Evolutionary conservation across 2,329 filamentous ascomycete genomes (phyloP), one percentile per base, ranked within the genome.

Genomic region (Stenocarpella maydis): DNA sequence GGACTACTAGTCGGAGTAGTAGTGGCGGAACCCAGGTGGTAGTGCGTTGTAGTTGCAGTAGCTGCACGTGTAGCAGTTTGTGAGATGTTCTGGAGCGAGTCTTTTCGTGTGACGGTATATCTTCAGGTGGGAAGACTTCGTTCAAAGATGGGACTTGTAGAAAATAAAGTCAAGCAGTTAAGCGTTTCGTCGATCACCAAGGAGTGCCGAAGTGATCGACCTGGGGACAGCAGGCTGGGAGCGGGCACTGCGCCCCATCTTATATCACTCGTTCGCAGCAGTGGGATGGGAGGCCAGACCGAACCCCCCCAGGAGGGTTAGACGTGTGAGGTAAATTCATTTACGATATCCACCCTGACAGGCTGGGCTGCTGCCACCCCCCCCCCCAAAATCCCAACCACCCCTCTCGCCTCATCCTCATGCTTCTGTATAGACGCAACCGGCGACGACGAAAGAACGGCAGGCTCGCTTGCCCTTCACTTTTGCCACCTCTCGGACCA

Each of bases 191-290:
- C 64, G 47, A 55, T 47, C 64, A 34, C 41, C 50, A 47, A n/a
- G 49, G 64, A 26, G 28, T 47, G 34, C 39, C 64, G 26, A 3
- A 31, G 37, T 10, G 39, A 31, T 61, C 34, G 37, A n/a, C 28
- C 15, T 47, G 41, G 4, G 31, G 64, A 54, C 6, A 39, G 64
- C 37, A 39, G 64, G n/a, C n/a, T 26, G 28, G 39, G 21, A 47
- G 61, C 24, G 64, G 50, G 64, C 52, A 66, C 39, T 34, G 52
- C 53, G 31, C 28, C 39, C 50, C 64, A 66, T 55, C 64, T 66
- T 66, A 55, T 55, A 28, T 34, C 31, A 21, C 37, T 49, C 34
- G 34, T 21, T 24, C 39, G 37, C 61, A 34, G 26, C 61, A 45
- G n/a, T 34, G 19, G 39, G 28, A 66, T 7, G 34, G 34, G 9